Base-by-base conservation (phyloP, 345 rosid species). In the Aquilaria sinensis region DNA sequence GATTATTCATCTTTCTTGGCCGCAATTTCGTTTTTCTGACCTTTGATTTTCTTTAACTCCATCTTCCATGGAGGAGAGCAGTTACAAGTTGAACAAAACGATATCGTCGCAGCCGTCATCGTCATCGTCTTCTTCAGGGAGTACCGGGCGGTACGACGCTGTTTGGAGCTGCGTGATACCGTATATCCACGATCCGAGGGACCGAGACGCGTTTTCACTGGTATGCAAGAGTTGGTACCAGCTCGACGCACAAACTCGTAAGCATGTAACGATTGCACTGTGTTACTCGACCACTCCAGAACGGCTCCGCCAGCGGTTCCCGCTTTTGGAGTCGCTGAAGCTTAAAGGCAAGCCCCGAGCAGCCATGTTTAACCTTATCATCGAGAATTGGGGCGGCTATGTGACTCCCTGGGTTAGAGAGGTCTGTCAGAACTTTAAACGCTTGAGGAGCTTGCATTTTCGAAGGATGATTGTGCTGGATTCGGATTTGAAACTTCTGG, bases 341-440 rank as follows among this genome's bases (percentile, higher is more conserved):
- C 67, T 94, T 37, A 94, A 94, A 61, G 99, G 96, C 14, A 90
- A 88, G 78, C 97, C 97, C 0, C 43, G 99, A 60, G 96, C 97
- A 0, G 96, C 97, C 15, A 86, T 94, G 97, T 90, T 94, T 52
- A 90, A 88, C 62, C 68, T 88, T 32, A 90, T 94, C 30, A 97
- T 95, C 0, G 97, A 90, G 76, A 82, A 90, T 64, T 90, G 99
- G 99, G 99, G 99, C 3, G 99, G 99, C 0, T 77, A 69, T 16
- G 90, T 80, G 2, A 77, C 85, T 3, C 96, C 95, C 0, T 94
- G 97, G 97, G 84, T 87, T 6, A 59, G 57, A 0, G 93, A 80
- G 74, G 86, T 94, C 9, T 69, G 82, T 0, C 37, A 12, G 9
- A 76, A 78, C 0, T 73, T 94, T 2, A 71, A 73, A 62, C 79